A percentile compares a stretch with the other conserved stretches of the same genome.
These are phyloP conservation scores for Plasmodium reichenowi DNA, from an alignment of 169 alveolate species.

Conservation along the genomic window DNA sequence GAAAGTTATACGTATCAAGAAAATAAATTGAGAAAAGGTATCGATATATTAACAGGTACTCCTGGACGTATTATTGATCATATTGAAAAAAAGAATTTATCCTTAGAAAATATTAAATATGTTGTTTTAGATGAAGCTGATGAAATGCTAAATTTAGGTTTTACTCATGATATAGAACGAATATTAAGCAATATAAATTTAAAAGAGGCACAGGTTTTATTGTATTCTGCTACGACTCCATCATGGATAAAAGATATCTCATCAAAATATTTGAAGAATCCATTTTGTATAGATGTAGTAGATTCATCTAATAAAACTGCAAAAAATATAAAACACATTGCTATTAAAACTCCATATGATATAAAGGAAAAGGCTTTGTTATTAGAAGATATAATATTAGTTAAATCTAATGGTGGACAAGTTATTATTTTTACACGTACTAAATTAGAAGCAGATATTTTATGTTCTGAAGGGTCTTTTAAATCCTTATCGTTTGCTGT, in stretches of 20 bases:
- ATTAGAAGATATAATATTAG: constrained; percentile 67
- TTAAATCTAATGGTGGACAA: constrained; percentile 82
- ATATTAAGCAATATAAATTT: constrained; percentile 84
- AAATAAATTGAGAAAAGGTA: constrained; percentile 93
- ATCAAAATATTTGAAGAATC: constrained; percentile 80
- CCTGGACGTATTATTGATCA: constrained; percentile 98
- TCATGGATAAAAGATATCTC: constrained; percentile 87
- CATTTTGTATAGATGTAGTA: constrained; percentile 78
- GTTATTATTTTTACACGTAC: constrained; percentile 83
- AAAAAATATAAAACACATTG: constrained; percentile 38
- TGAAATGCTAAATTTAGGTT: constrained; percentile 97
- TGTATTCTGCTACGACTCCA: constrained; percentile 90
- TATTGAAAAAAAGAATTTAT: constrained; percentile 92
- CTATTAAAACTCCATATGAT: constrained; percentile 68
- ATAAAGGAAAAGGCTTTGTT: constrained; percentile 68
- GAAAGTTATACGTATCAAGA: constrained; percentile 91
- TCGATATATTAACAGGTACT: constrained; percentile 96
- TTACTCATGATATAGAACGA: constrained; percentile 93
- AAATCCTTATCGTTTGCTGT: constrained; percentile 75
- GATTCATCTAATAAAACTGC: constrained; percentile 51
- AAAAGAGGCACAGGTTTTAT: constrained; percentile 80
- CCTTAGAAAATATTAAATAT: constrained; percentile 84
- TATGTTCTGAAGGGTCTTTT: constrained; percentile 66
- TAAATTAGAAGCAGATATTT: constrained; percentile 72
- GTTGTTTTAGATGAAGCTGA: constrained; percentile 99